phyloP scores from a whole-genome alignment of 352 stramenopile species.

The Peronospora destructor region DNA sequence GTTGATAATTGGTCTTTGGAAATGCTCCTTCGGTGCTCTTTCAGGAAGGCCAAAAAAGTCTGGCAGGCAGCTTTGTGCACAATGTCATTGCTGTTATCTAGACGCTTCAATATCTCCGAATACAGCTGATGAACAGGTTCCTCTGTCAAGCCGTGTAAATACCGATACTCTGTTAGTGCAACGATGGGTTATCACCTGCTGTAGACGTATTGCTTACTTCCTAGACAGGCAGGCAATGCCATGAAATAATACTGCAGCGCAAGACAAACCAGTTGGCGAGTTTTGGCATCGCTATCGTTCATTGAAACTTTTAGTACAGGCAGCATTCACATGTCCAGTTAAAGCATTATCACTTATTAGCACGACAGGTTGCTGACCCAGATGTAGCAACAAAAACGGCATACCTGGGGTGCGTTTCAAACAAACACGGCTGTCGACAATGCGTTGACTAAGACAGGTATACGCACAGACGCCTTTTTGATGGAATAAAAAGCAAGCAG shows the following conservation, averaged over 20 bases:
- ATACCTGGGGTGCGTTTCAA: conserved; percentile 76
- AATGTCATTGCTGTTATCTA: conserved; percentile 89
- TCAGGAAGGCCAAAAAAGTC: conserved; percentile 86
- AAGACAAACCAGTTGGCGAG: conserved; percentile 82
- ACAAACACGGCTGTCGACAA: conserved; percentile 75
- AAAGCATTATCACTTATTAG: conserved; percentile 5
- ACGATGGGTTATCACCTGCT: neutral
- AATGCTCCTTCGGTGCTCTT: conserved; percentile 74
- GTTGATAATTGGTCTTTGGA: conserved; percentile 85
- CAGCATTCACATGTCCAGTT: conserved; percentile 48
- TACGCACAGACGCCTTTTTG: conserved; percentile 86
- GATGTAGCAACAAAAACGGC: neutral
- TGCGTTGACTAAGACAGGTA: conserved; percentile 68
- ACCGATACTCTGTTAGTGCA: conserved; percentile 3
- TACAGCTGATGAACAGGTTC: conserved; percentile 88
- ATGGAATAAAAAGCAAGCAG: conserved; percentile 1
- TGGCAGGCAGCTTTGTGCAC: conserved; percentile 84
- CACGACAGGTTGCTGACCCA: neutral
- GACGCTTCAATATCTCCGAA: conserved; percentile 87
- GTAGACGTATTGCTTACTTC: conserved; percentile 31
- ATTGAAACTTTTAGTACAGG: conserved; percentile 85
- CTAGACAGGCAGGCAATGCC: conserved; percentile 64
- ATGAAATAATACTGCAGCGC: conserved; percentile 83
- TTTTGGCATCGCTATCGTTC: conserved; percentile 85
- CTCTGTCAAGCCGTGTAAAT: conserved; percentile 37